Evolutionary conservation across 352 stramenopile genomes (phyloP), one percentile per base, ranked within the genome.

Genomic region (Phytophthora rubi): DNA sequence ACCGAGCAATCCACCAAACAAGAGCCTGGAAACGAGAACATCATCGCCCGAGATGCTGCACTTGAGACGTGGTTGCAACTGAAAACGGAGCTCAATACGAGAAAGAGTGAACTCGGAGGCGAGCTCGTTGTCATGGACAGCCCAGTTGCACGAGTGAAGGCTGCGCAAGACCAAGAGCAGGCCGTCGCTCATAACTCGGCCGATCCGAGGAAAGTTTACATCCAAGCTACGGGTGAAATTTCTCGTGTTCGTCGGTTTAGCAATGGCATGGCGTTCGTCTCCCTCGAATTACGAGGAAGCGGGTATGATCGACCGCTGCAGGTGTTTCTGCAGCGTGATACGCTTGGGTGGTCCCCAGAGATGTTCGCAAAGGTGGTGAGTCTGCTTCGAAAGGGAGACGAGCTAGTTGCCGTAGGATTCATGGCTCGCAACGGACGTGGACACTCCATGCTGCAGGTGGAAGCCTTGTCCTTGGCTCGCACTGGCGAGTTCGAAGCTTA

Each of bases 261-360:
- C 52, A 85, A 83, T 44, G 80, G 80, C 12, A 79, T 84, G 62
- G 63, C 77, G 12, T 86, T 88, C 63, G 45, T 88, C n/a, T 83
- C 77, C 6, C 63, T 86, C 12, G 68, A 64, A 16, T 37, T 76
- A 8, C 9, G 30, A 56, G 58, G 64, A 3, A 73, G 3, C 53
- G 62, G 59, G 1, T 62, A 67, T 18, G 63, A 71, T 12, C 18
- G 58, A 67, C 73, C 70, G 3, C 26, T 86, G 33, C 79, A 86
- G 32, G 63, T 78, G 21, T 82, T 86, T 35, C 68, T 86, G 44
- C 59, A 81, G 44, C 68, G 71, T n/a, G 70, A 82, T 4, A 77
- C 69, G 23, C 42, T 83, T 33, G 53, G 65, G 4, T 86, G 73
- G 70, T 68, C 73, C 21, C 15, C 61, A 8, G 30, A 33, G 30